These are phyloP conservation scores for Corynascus novoguineensis DNA, from an alignment of 495 filamentous ascomycete genomes.

Conservation along the genomic window DNA sequence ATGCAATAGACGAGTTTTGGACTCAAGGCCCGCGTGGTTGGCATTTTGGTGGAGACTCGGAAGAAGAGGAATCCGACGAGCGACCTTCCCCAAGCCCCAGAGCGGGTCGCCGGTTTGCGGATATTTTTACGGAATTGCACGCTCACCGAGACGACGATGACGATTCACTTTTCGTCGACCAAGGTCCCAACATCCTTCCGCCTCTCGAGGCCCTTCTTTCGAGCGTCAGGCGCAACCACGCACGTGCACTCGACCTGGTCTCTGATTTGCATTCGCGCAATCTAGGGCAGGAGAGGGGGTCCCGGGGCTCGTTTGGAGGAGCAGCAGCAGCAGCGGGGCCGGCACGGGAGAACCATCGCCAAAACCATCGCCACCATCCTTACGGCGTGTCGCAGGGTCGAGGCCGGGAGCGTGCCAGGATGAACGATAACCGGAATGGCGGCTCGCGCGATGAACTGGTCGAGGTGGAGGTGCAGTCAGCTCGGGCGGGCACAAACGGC, in stretches of 20 bases:
- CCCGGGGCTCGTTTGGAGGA: neutral
- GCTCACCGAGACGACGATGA: neutral
- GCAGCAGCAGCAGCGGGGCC: neutral
- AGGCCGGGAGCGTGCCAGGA: neutral
- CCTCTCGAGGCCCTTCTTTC: neutral
- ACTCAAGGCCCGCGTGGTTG: neutral
- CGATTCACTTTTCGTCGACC: conserved; percentile 17
- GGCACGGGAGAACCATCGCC: neutral
- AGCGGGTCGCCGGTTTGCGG: neutral
- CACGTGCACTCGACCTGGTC: neutral
- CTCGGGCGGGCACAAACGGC: neutral
- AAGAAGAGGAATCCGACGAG: neutral
- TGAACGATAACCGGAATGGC: conserved; percentile 20
- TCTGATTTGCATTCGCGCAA: neutral
- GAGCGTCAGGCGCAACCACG: neutral
- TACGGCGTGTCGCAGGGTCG: neutral
- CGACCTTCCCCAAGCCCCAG: neutral
- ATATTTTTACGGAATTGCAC: neutral
- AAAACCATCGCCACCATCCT: neutral
- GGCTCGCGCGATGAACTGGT: conserved; percentile 9
- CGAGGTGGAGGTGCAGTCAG: conserved; percentile 2
- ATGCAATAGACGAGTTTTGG: neutral
- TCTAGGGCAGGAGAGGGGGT: neutral
- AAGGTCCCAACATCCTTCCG: neutral
- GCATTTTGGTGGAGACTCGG: neutral